phyloP scores from a whole-genome alignment of 768 basidiomycete species.

The Hemileccinum rubropunctum region DNA sequence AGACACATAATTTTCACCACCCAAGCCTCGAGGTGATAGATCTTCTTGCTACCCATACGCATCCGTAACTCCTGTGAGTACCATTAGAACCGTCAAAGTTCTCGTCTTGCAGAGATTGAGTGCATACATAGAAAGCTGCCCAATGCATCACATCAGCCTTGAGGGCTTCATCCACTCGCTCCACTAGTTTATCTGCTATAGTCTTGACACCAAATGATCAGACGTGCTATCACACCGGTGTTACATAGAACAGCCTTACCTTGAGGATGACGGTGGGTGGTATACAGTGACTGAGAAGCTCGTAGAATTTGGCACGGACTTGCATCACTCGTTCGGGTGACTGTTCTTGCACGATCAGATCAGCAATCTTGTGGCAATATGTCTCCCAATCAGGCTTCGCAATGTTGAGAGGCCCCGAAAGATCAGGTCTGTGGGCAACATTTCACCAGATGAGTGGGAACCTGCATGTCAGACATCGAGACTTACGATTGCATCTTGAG shows the following conservation, averaged over 20 bases:
- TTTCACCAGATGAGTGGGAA: not conserved
- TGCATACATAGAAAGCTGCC: conserved; percentile 91
- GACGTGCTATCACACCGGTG: not conserved
- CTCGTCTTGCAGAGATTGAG: not conserved
- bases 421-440: conserved; percentile 59
- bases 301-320: conserved; percentile 90
- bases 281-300: conserved; percentile 94
- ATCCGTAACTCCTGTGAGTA: conserved; percentile 82
- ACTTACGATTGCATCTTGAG: conserved; percentile 94
- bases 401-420: conserved; percentile 73
- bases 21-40: conserved; percentile 97
- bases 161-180: conserved; percentile 83
- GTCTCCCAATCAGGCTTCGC: conserved; percentile 99
- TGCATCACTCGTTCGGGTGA: conserved; percentile 87
- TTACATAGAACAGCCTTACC: conserved; percentile 41
- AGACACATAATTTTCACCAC: conserved; percentile 94
- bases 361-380: conserved; percentile 90
- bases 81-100: not conserved
- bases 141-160: conserved; percentile 96
- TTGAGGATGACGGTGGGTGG: conserved; percentile 90
- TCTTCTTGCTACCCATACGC: conserved; percentile 90
- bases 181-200: conserved; percentile 82
- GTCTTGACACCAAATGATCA: conserved; percentile 53
- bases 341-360: conserved; percentile 87
- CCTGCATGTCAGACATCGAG: not conserved